These are phyloP conservation scores for Vinca major DNA, from an alignment of 305 asterid species.

Conservation along the genomic window DNA sequence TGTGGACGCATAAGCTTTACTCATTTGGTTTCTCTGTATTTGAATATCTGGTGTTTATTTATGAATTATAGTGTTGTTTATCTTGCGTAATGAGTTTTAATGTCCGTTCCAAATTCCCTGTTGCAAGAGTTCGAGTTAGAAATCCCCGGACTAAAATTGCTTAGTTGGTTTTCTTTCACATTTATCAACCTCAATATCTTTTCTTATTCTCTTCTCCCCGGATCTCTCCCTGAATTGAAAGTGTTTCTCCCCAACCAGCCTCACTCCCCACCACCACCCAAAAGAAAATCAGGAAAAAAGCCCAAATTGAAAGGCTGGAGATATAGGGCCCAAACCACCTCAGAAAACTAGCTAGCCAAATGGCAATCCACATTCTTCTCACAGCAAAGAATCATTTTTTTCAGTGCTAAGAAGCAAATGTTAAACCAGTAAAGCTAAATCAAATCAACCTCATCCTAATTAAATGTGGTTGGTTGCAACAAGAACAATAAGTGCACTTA, in stretches of 20 bases:
- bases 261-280: not conserved
- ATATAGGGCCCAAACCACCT: not conserved
- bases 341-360: not conserved
- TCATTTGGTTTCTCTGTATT: not conserved
- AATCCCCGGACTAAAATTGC: not conserved
- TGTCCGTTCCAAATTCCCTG: not conserved
- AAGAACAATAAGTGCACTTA: not conserved
- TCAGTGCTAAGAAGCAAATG: not conserved
- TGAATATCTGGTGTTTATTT: not conserved
- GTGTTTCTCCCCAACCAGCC: not conserved
- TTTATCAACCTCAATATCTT: not conserved
- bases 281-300: not conserved
- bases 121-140: not conserved
- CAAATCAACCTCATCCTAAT: not conserved
- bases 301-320: not conserved
- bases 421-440: not conserved
- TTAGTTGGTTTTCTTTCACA: not conserved
- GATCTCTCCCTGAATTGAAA: not conserved
- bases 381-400: not conserved
- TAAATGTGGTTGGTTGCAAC: conserved; percentile 1
- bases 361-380: not conserved
- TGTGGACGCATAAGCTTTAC: not conserved
- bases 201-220: not conserved
- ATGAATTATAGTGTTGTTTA: not conserved
- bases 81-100: not conserved